phyloP scores from a whole-genome alignment of 2,329 filamentous ascomycete species.

The Simplicillium sp. region DNA sequence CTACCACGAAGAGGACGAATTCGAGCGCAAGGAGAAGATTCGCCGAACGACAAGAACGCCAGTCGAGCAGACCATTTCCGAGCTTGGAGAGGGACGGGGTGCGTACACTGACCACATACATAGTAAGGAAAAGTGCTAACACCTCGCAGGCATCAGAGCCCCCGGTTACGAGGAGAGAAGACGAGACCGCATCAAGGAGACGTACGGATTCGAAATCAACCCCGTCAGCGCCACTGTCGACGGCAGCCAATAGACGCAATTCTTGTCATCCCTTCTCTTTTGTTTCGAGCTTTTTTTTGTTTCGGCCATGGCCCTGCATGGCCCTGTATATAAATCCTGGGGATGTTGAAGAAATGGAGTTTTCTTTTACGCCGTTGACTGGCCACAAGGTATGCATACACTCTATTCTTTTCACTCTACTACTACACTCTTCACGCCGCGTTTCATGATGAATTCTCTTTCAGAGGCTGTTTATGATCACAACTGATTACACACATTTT shows the following conservation, averaged over 20 bases:
- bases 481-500: slow-evolving; percentile 22
- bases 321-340: background rate
- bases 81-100: slow-evolving; percentile 85
- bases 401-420: background rate
- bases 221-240: slow-evolving; percentile 46
- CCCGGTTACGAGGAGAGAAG: slow-evolving; percentile 81
- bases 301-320: background rate
- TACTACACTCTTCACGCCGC: background rate
- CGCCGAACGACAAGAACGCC: slow-evolving; percentile 67
- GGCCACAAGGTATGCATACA: slow-evolving; percentile 2
- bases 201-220: slow-evolving; percentile 79
- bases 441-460: slow-evolving; percentile 27
- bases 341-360: slow-evolving; percentile 8
- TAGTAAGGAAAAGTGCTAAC: slow-evolving; percentile 8
- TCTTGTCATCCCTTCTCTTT: slow-evolving; percentile 3
- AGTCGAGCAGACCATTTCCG: slow-evolving; percentile 67
- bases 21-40: slow-evolving; percentile 64
- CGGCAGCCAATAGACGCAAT: slow-evolving; percentile 24
- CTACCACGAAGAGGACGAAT: slow-evolving; percentile 56
- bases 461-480: slow-evolving; percentile 41
- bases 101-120: slow-evolving; percentile 18
- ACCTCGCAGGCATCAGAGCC: slow-evolving; percentile 58
- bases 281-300: slow-evolving; percentile 2
- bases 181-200: slow-evolving; percentile 70
- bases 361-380: slow-evolving; percentile 2